Evolutionary conservation across 1,139 yeast species (phyloP).

Genomic region (Blastobotrys proliferans): DNA sequence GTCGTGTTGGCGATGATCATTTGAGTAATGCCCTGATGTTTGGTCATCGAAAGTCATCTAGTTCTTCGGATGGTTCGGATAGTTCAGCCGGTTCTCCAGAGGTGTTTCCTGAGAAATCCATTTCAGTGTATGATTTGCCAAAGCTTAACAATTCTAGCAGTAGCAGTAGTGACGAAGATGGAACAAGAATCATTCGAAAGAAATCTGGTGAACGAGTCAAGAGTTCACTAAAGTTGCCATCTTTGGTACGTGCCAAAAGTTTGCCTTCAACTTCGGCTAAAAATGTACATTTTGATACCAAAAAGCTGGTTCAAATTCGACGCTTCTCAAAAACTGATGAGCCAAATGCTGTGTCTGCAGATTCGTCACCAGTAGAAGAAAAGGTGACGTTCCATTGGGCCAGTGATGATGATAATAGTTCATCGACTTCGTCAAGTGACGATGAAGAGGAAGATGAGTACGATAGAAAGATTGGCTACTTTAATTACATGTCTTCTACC

Average conservation of each 20-base stretch:
- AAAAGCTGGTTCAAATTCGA: constrained; percentile 55
- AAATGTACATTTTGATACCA: constrained; percentile 72
- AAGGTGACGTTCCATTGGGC: constrained; percentile 32
- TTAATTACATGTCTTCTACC: constrained; percentile 16
- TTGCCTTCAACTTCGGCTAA: constrained; percentile 77
- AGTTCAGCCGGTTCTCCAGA: background rate
- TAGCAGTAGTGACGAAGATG: constrained; percentile 2
- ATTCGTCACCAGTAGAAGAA: constrained; percentile 48
- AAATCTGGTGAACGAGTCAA: constrained; percentile 81
- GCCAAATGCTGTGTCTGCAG: constrained; percentile 71
- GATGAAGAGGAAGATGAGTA: constrained; percentile 26
- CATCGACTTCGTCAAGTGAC: background rate
- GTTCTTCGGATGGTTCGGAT: background rate
- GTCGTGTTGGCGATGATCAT: constrained; percentile 9
- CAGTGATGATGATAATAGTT: constrained; percentile 34
- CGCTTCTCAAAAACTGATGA: constrained; percentile 68
- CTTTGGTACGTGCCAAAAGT: constrained; percentile 51
- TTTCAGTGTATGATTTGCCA: background rate
- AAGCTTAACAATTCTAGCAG: background rate
- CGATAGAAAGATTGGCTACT: constrained; percentile 23
- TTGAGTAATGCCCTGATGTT: constrained; percentile 9
- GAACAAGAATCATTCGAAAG: constrained; percentile 48
- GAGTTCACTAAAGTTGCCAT: constrained; percentile 57
- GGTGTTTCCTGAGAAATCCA: background rate
- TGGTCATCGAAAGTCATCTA: constrained; percentile 8